phyloP scores from a whole-genome alignment of 495 filamentous ascomycete genomes.

The Penicillium simplicissimum region DNA sequence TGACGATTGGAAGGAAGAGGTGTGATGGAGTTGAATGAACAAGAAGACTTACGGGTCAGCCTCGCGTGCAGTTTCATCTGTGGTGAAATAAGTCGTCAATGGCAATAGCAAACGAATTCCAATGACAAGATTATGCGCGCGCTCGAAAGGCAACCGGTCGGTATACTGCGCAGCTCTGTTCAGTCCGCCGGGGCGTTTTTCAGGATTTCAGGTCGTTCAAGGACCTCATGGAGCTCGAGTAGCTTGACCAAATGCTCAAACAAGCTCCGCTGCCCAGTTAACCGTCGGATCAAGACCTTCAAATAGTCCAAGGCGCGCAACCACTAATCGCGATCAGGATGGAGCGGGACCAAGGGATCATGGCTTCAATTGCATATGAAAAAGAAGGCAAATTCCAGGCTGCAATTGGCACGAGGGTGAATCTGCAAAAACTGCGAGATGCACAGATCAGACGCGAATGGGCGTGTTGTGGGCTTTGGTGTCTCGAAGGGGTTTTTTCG shows the following conservation, averaged over 20 bases:
- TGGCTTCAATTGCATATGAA: background rate
- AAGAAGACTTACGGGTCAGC: slow-evolving; percentile 17
- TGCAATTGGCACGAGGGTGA: background rate
- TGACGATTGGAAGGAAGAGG: background rate
- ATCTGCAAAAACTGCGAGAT: background rate
- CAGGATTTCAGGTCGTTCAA: background rate
- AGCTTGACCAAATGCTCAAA: background rate
- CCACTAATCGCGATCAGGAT: background rate
- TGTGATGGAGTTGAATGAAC: background rate
- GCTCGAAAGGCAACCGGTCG: background rate
- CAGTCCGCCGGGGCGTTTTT: background rate
- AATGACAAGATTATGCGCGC: background rate
- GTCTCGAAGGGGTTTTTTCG: background rate
- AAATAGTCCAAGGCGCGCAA: background rate
- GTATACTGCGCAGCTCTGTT: background rate
- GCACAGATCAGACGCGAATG: background rate
- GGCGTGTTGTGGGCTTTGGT: background rate
- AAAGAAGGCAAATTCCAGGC: background rate
- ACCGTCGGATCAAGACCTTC: background rate
- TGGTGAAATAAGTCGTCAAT: background rate
- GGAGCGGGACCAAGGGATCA: background rate
- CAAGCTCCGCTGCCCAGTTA: background rate
- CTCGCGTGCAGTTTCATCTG: slow-evolving; percentile 8
- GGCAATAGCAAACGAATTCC: background rate
- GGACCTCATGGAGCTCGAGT: background rate